A percentile compares a stretch with the other conserved stretches of the same genome.
Conservation (phyloP, 2,329 filamentous ascomycete species). For the Knufia petricola region DNA sequence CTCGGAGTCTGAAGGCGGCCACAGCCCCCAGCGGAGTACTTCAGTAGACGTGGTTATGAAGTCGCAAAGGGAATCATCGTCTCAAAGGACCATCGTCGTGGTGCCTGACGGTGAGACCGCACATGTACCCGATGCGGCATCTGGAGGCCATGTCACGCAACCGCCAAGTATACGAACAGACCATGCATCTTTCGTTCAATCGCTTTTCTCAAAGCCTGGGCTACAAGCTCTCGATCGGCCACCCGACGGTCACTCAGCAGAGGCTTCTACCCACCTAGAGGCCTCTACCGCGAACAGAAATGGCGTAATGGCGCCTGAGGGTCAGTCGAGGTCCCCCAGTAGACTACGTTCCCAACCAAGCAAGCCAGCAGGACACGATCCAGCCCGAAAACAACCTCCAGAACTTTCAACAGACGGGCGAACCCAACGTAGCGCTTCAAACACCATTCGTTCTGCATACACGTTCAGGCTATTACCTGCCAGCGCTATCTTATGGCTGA, state of each 20-base stretch:
- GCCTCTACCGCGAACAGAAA: not conserved
- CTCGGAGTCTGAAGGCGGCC: too few relatives aligned
- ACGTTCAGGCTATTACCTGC: not conserved
- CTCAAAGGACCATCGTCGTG: not conserved
- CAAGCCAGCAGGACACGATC: too few relatives aligned
- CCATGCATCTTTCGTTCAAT: not conserved
- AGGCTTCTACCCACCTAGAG: not conserved
- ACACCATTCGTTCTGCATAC: conserved; percentile 6
- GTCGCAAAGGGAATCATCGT: not conserved
- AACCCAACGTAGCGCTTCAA: conserved; percentile 13
- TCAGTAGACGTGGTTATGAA: too few relatives aligned
- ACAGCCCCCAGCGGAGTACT: too few relatives aligned
- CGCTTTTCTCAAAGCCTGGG: not conserved
- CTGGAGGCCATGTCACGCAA: not conserved
- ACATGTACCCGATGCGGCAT: not conserved
- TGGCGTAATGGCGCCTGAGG: not conserved
- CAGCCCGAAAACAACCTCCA: too few relatives aligned
- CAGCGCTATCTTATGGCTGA: conserved; percentile 10
- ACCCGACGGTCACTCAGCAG: not conserved
- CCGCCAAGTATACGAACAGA: not conserved
- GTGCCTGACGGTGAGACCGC: not conserved
- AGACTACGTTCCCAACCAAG: not conserved
- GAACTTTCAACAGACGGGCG: conserved; percentile 1
- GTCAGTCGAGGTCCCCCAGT: not conserved
- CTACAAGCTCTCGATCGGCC: not conserved